A percentile compares a stretch with the other conserved stretches of the same genome.
Evolutionary conservation across 768 basidiomycete genomes (phyloP).

Genomic region (Psilocybe cubensis): DNA sequence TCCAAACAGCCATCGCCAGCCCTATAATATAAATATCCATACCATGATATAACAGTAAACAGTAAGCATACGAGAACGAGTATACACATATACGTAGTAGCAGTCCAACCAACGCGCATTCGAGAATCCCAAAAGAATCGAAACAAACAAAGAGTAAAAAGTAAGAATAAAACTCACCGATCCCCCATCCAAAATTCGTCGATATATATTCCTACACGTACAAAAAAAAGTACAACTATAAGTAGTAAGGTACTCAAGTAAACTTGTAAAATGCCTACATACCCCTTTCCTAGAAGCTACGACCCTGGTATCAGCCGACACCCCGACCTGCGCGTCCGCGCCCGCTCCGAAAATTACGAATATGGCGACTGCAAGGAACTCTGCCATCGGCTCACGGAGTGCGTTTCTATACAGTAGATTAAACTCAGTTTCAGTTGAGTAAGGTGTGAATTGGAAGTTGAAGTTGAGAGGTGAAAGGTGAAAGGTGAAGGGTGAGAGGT

Average conservation of each 20-base stretch:
- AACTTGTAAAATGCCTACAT: background rate
- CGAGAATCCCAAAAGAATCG: too few relatives aligned
- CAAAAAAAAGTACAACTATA: background rate
- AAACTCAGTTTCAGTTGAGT: background rate
- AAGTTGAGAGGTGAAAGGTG: too few relatives aligned
- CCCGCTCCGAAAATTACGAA: conserved; percentile 63
- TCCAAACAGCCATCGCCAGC: conserved; percentile 68
- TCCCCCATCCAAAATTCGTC: conserved; percentile 42
- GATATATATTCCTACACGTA: conserved; percentile 46
- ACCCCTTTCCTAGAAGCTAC: conserved; percentile 57
- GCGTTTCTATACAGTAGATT: conserved; percentile 5
- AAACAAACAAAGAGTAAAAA: background rate
- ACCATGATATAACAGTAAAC: too few relatives aligned
- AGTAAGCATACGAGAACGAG: too few relatives aligned
- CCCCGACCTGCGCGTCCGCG: conserved; percentile 55
- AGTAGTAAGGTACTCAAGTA: background rate
- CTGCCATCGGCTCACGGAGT: conserved; percentile 61
- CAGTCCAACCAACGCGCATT: too few relatives aligned
- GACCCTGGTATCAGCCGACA: conserved; percentile 51
- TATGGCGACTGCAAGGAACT: conserved; percentile 62
- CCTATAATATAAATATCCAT: conserved; percentile 8
- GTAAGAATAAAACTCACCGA: conserved; percentile 18
- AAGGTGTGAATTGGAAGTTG: background rate
- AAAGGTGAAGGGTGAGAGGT: too few relatives aligned
- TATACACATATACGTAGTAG: too few relatives aligned